Percentiles rank a stretch among this genome's conserved stretches.
Conservation (phyloP, 495 filamentous ascomycete genomes). For the Hyaloscypha hepaticicola region DNA sequence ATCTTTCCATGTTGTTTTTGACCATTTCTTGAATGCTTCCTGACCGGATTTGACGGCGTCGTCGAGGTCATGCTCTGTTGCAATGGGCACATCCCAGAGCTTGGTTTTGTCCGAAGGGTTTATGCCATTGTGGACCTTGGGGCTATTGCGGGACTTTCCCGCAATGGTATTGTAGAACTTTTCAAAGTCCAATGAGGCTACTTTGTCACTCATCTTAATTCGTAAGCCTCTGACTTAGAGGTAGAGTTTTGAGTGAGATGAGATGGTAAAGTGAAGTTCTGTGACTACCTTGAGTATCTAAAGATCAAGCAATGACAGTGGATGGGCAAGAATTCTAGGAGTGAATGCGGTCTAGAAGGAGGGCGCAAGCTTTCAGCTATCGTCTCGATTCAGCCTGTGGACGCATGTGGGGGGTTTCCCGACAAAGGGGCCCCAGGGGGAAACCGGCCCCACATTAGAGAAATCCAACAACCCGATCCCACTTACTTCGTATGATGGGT, state of each 20-base stretch:
- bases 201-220: not conserved
- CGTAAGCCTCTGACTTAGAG: no score
- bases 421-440: not conserved
- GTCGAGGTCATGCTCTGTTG: constrained; percentile 51
- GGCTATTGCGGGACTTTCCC: constrained; percentile 38
- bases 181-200: not conserved
- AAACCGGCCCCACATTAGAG: not conserved
- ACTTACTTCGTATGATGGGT: not conserved
- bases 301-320: not conserved
- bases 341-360: not conserved
- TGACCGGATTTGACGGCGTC: constrained; percentile 50
- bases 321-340: not conserved
- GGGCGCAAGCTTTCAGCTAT: not conserved
- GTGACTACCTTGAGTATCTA: no score
- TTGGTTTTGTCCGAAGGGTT: constrained; percentile 51
- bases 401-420: not conserved
- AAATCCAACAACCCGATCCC: not conserved
- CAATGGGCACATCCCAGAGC: constrained; percentile 54
- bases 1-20: constrained; percentile 32
- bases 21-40: constrained; percentile 53
- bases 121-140: constrained; percentile 43
- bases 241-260: not conserved
- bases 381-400: not conserved
- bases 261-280: not conserved
- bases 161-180: constrained; percentile 42